Conservation (phyloP, 73 alveolate genomes). For the Loxodes magnus region DNA sequence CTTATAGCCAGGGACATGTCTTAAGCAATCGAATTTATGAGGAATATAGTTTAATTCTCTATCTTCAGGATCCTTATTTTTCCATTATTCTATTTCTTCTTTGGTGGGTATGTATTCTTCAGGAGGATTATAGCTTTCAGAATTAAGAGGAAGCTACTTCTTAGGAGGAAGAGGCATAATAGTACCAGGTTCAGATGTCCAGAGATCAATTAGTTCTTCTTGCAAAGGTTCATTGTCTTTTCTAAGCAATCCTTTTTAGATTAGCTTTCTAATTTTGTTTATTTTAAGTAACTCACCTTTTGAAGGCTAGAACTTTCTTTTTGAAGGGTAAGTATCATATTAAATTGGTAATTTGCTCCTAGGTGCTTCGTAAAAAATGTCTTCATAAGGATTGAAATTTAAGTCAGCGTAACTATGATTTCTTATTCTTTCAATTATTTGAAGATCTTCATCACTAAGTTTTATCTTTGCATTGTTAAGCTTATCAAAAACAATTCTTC, state of each 20-base stretch:
- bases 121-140: conserved; percentile 89
- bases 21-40: conserved; percentile 49
- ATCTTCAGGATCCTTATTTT: conserved; percentile 55
- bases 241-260: conserved; percentile 87
- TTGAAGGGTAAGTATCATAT: conserved; percentile 58
- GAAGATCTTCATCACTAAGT: conserved; percentile 82
- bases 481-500: conserved; percentile 87
- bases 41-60: conserved; percentile 64
- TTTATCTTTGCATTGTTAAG: conserved; percentile 78
- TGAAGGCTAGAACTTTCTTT: conserved; percentile 81
- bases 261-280: conserved; percentile 69
- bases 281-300: conserved; percentile 83
- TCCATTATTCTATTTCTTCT: conserved; percentile 61
- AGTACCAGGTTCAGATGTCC: conserved; percentile 61
- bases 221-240: conserved; percentile 50
- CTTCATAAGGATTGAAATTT: conserved; percentile 19
- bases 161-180: conserved; percentile 77
- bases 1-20: conserved; percentile 90
- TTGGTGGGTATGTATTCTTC: conserved; percentile 70
- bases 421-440: conserved; percentile 73
- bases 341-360: conserved; percentile 68
- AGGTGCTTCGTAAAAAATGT: conserved; percentile 55
- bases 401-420: conserved; percentile 66
- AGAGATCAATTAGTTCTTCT: conserved; percentile 53
- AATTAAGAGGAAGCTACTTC: conserved; percentile 82